Conservation (phyloP, 495 filamentous ascomycete genomes). For the Penicillium subrubescens region DNA sequence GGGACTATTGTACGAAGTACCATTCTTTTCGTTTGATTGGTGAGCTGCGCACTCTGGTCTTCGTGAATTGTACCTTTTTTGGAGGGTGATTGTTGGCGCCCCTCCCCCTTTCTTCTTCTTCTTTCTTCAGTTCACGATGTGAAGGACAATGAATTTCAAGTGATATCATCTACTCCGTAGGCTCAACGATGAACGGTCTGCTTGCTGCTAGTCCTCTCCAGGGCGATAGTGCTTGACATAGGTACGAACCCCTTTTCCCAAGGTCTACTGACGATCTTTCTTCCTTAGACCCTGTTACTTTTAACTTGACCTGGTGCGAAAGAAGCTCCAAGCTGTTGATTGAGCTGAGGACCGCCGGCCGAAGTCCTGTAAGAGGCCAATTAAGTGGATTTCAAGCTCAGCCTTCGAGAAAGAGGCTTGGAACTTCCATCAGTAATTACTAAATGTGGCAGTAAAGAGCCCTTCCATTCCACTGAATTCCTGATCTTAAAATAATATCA, state of each 20-base stretch:
- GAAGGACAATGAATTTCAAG: neutral
- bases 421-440: neutral
- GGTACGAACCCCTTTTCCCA: constrained; percentile 1
- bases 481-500: neutral
- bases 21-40: neutral
- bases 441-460: neutral
- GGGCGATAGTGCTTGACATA: neutral
- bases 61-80: neutral
- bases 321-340: neutral
- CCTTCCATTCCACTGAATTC: neutral
- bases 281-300: neutral
- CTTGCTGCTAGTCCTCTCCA: neutral
- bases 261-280: neutral
- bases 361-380: neutral
- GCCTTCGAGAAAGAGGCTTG: neutral
- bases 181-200: neutral
- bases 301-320: neutral
- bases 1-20: neutral
- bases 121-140: neutral
- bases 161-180: neutral
- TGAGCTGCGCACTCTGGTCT: neutral
- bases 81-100: neutral
- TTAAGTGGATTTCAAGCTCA: neutral
- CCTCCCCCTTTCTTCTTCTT: constrained; percentile 6
- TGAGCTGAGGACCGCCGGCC: neutral